These are phyloP conservation scores for Lophiostoma macrostomum DNA, from an alignment of 495 filamentous ascomycete species.

Conservation along the genomic window DNA sequence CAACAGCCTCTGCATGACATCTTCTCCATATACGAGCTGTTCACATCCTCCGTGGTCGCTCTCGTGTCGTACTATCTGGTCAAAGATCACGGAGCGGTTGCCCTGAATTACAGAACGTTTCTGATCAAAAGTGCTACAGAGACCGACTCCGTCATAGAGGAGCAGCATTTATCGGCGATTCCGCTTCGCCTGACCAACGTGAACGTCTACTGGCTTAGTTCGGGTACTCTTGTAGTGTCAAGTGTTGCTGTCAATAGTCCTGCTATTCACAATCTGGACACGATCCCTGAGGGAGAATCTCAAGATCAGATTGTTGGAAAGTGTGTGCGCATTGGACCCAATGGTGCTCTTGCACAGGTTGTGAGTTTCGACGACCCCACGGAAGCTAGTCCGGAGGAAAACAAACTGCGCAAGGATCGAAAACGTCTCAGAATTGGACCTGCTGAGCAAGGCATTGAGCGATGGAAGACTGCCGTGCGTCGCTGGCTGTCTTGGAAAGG, in stretches of 20 bases:
- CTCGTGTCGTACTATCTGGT: conserved; percentile 34
- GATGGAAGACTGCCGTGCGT: conserved; percentile 21
- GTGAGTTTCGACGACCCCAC: conserved; percentile 15
- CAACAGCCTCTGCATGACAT: conserved; percentile 25
- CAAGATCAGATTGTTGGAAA: conserved; percentile 5
- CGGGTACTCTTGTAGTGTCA: conserved; percentile 29
- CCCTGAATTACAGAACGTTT: conserved; percentile 38
- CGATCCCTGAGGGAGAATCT: background rate
- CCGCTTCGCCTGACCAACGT: conserved; percentile 23
- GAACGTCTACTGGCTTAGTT: conserved; percentile 31
- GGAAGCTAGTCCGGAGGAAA: background rate
- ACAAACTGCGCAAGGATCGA: conserved; percentile 3
- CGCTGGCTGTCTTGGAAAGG: conserved; percentile 32
- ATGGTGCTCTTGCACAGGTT: conserved; percentile 29
- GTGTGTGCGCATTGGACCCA: conserved; percentile 30
- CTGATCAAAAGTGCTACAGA: conserved; percentile 16
- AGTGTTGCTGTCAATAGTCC: conserved; percentile 6
- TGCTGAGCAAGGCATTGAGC: conserved; percentile 15
- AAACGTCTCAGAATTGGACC: conserved; percentile 18
- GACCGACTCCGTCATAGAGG: background rate
- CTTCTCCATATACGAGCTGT: conserved; percentile 32
- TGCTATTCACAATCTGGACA: conserved; percentile 16
- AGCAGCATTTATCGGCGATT: background rate
- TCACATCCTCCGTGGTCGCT: conserved; percentile 33
- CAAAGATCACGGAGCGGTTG: conserved; percentile 23